phyloP scores from a whole-genome alignment of 306 rosid species.

The Myrica gale region DNA sequence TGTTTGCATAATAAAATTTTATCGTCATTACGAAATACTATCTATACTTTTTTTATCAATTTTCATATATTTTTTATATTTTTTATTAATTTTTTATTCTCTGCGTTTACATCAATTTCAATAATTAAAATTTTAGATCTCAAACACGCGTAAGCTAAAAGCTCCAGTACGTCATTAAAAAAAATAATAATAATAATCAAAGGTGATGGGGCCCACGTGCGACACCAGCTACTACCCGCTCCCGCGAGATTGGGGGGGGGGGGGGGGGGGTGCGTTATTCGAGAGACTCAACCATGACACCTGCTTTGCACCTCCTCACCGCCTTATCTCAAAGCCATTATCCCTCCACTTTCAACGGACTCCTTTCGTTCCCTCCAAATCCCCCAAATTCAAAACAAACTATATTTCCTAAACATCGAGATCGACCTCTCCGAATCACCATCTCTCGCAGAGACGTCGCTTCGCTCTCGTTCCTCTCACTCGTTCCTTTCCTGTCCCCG shows the following conservation, averaged over 20 bases:
- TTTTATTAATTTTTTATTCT: no score
- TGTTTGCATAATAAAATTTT: no score
- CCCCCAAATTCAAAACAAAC: slow-evolving; percentile 36
- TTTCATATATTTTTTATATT: no score
- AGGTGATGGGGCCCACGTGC: no score
- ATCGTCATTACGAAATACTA: no score
- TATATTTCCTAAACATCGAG: slow-evolving; percentile 19
- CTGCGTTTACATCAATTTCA: no score
- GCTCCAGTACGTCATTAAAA: no score
- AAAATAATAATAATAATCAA: no score
- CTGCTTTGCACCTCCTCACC: slow-evolving; percentile 19
- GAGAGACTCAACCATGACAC: slow-evolving; percentile 33
- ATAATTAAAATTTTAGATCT: no score
- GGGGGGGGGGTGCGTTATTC: not conserved
- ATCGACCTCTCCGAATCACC: not conserved
- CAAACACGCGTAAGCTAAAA: no score
- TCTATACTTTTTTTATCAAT: no score
- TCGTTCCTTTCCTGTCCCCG: slow-evolving; percentile 37
- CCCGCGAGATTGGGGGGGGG: not conserved
- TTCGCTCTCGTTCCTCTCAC: slow-evolving; percentile 47
- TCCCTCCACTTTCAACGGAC: slow-evolving; percentile 35
- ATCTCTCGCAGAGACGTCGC: slow-evolving; percentile 62
- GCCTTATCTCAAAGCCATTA: slow-evolving; percentile 26
- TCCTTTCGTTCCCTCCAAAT: slow-evolving; percentile 53
- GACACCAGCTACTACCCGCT: no score